phyloP scores from a whole-genome alignment of 257 asterid species.

The Misopates orontium region DNA sequence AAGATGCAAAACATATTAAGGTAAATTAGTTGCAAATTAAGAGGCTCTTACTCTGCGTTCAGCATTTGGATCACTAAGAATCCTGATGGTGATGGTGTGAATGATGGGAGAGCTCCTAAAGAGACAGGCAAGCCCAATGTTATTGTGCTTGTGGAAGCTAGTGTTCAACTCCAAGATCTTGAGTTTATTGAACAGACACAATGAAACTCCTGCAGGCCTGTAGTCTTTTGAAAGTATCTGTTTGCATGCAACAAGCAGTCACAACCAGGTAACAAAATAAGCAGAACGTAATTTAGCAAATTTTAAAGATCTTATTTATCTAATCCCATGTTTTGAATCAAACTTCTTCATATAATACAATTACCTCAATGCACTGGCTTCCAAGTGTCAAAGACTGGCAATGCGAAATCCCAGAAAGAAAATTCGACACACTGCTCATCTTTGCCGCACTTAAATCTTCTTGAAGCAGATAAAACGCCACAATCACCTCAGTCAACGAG shows the following conservation, averaged over 20 bases:
- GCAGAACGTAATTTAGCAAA: too few relatives aligned
- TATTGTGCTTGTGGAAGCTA: conserved; percentile 54
- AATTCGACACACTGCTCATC: conserved; percentile 49
- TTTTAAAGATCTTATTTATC: too few relatives aligned
- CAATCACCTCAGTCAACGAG: conserved; percentile 46
- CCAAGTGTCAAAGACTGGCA: conserved; percentile 58
- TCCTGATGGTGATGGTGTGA: conserved; percentile 58
- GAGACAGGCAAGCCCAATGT: conserved; percentile 56
- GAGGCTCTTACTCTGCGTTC: conserved; percentile 52
- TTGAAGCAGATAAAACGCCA: conserved; percentile 45
- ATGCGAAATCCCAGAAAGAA: conserved; percentile 59
- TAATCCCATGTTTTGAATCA: too few relatives aligned
- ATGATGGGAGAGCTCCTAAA: conserved; percentile 54
- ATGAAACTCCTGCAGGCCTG: conserved; percentile 36
- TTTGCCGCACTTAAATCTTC: conserved; percentile 45
- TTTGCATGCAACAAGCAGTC: not conserved
- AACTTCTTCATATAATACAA: not conserved
- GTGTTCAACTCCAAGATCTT: conserved; percentile 59
- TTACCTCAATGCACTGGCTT: conserved; percentile 65
- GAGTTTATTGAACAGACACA: conserved; percentile 49
- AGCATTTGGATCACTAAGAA: conserved; percentile 30
- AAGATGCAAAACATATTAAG: not conserved
- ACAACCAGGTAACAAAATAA: too few relatives aligned
- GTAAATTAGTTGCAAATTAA: not conserved
- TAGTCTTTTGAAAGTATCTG: conserved; percentile 66